Base-by-base conservation (phyloP, 2,329 filamentous ascomycete genomes). In the Cladosporium austrohemisphaericum region DNA sequence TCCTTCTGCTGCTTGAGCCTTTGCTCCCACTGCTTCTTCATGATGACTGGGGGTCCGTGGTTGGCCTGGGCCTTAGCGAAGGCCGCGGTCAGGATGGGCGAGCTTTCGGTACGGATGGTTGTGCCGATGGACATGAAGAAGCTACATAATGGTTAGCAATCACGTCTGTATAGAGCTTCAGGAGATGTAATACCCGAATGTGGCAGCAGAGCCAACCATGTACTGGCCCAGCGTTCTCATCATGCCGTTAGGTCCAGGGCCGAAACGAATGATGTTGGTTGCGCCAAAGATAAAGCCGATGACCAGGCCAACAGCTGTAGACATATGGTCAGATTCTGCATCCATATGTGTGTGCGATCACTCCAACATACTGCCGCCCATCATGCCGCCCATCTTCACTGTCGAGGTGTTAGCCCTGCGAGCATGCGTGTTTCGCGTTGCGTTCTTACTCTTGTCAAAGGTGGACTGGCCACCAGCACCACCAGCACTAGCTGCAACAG, bases 111-210 rank as follows among this genome's bases (percentile, higher is more conserved):
- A 65, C 93, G 86, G 64, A 98, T 96, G 36, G 95, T 91, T 61
- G 89, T 95, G 60, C 93, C 93, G 60, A 98, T 95, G 51, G 88
- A 92, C 93, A 98, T 98, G 79, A 98, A 98, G 75, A 97, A 96
- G 48, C 80, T 83, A 58, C 4, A 10, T 0, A 13, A 16, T 6
- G 29, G 59, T 64, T 49, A 67, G 59, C 49, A n/a, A 25, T 36
- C 5, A 35, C 16, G 20, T 29, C 7, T 40, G 13, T n/a, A n/a
- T n/a, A 4, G 19, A 18, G 9, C 11, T 35, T 32, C 41, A 23
- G n/a, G 45, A 16, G 2, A 7, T 16, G 45, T 60, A 78, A 55
- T 80, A 95, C 92, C 92, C 93, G 69, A 98, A 98, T 8, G 92
- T 97, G 38, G 90, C 89, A 32, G 91, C 91, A 20, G 92, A 97